phyloP scores from a whole-genome alignment of 108 stramenopile genomes.

The Thalassiosira profunda region DNA sequence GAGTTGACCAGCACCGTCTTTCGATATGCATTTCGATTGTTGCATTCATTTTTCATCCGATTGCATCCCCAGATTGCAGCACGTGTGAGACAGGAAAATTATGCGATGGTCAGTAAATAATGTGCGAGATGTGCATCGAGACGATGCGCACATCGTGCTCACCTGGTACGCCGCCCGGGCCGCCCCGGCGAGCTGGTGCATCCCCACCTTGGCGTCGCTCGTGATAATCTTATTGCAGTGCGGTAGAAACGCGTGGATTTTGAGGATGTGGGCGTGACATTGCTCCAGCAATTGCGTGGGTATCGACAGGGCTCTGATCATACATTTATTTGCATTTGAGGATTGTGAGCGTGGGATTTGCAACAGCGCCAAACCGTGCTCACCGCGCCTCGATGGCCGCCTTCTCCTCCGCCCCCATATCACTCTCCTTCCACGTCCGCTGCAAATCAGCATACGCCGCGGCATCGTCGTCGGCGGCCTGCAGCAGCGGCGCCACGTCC shows the following conservation, averaged over 20 bases:
- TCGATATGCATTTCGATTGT: too few relatives aligned
- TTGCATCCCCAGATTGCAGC: too few relatives aligned
- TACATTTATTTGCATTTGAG: too few relatives aligned
- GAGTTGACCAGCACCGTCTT: constrained; percentile 77
- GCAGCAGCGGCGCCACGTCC: constrained; percentile 46
- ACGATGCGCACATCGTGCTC: too few relatives aligned
- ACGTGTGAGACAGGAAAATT: too few relatives aligned
- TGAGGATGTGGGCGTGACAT: constrained; percentile 63
- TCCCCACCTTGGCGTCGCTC: constrained; percentile 83
- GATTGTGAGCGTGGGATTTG: too few relatives aligned
- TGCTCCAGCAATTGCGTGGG: constrained; percentile 62
- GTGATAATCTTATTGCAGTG: constrained; percentile 81
- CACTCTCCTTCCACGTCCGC: constrained; percentile 69
- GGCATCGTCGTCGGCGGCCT: constrained; percentile 76
- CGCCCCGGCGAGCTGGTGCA: constrained; percentile 81
- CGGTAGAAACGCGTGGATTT: constrained; percentile 69
- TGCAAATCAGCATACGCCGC: constrained; percentile 75
- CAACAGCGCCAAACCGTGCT: too few relatives aligned
- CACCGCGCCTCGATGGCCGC: constrained; percentile 58
- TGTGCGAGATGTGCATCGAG: too few relatives aligned
- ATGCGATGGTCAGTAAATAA: too few relatives aligned
- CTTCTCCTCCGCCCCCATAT: constrained; percentile 60
- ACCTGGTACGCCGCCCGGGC: constrained; percentile 85
- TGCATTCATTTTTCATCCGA: too few relatives aligned
- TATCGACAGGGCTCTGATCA: constrained; percentile 62